Conservation (phyloP, 2,329 filamentous ascomycete genomes). For the Colletotrichum sp. region DNA sequence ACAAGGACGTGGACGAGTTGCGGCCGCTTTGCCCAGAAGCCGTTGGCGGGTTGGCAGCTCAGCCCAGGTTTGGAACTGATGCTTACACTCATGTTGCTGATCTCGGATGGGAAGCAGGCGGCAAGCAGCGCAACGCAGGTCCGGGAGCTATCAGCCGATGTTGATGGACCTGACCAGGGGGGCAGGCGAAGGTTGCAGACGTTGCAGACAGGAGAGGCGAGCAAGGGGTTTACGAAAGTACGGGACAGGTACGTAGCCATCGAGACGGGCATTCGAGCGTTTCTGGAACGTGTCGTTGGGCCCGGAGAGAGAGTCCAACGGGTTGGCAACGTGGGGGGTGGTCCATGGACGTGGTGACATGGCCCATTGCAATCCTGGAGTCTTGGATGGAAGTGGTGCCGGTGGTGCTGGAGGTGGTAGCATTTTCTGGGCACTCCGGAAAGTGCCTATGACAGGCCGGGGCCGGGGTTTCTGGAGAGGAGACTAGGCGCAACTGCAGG, state of each 20-base stretch:
- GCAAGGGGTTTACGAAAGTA: neutral
- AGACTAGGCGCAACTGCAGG: neutral
- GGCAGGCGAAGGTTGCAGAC: neutral
- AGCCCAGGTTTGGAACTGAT: neutral
- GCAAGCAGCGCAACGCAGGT: neutral
- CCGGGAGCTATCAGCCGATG: slow-evolving; percentile 9
- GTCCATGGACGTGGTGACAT: neutral
- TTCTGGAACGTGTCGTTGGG: neutral
- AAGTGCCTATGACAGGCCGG: neutral
- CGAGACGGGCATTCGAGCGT: neutral
- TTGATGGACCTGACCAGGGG: slow-evolving; percentile 1
- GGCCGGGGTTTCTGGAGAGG: neutral
- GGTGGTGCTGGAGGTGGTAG: neutral
- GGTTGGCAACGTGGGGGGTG: slow-evolving; percentile 10
- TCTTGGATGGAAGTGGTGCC: neutral
- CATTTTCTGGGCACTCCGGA: neutral
- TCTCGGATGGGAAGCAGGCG: neutral
- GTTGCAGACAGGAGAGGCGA: neutral
- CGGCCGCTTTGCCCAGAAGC: neutral
- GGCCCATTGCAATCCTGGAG: neutral
- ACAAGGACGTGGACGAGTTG: neutral
- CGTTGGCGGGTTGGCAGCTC: neutral
- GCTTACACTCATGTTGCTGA: slow-evolving; percentile 2
- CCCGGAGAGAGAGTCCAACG: neutral
- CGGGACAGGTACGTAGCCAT: neutral